These are phyloP conservation scores for Zygosaccharomyces bailii DNA, from an alignment of 805 yeast species.

Conservation along the genomic window DNA sequence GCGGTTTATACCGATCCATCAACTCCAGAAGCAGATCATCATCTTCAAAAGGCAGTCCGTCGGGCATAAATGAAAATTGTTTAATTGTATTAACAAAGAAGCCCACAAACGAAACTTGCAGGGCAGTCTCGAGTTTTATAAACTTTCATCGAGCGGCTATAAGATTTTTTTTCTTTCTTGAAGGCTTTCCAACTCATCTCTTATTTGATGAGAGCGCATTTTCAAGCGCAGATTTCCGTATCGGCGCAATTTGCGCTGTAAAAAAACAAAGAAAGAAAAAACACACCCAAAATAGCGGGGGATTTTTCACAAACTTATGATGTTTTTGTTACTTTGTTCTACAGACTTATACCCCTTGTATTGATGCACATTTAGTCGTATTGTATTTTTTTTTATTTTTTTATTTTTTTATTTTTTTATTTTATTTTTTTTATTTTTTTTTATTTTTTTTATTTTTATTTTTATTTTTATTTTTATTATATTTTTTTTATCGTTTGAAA, in stretches of 20 bases:
- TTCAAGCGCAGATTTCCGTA: constrained; percentile 1
- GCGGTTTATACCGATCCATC: constrained; percentile 30
- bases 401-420: too few species aligned
- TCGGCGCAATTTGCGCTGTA: constrained; percentile 3
- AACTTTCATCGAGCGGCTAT: background rate
- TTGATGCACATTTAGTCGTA: too few species aligned
- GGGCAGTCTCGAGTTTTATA: background rate
- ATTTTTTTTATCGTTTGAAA: too few species aligned
- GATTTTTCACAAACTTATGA: too few species aligned
- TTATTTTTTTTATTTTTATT: too few species aligned
- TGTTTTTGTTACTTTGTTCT: too few species aligned
- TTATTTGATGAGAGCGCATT: background rate
- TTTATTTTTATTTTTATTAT: too few species aligned
- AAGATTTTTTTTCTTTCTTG: background rate
- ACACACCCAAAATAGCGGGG: too few species aligned
- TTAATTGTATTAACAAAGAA: background rate
- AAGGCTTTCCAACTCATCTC: background rate
- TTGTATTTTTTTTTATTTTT: too few species aligned
- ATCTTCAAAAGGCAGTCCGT: constrained; percentile 9
- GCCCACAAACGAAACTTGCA: background rate
- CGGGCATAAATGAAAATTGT: constrained; percentile 5
- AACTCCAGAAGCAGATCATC: constrained; percentile 23
- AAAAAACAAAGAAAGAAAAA: too few species aligned
- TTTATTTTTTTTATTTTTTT: too few species aligned
- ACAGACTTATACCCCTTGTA: too few species aligned